Percentiles rank a stretch among this genome's conserved stretches.
These are phyloP conservation scores for Calonectria montana DNA, from an alignment of 2,329 filamentous ascomycete genomes.

Conservation along the genomic window DNA sequence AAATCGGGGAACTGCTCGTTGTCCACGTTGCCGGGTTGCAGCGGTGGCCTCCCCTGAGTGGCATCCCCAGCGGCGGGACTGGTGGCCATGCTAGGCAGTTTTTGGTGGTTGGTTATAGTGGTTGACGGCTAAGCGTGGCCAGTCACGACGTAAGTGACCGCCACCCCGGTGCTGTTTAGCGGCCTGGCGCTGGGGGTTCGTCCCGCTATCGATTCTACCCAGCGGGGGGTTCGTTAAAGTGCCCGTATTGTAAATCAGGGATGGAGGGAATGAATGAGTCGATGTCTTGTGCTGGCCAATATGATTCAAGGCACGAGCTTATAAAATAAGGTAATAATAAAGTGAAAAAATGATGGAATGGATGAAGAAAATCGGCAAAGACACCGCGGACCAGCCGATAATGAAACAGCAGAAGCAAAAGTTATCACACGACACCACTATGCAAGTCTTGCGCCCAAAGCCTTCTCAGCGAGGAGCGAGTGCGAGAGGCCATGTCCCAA, in stretches of 20 bases:
- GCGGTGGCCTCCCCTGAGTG: conserved; percentile 40
- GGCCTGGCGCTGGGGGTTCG: conserved; percentile 11
- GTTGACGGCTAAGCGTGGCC: conserved; percentile 13
- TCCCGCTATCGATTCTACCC: conserved; percentile 21
- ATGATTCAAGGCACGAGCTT: background rate
- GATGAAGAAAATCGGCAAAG: background rate
- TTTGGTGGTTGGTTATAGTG: conserved; percentile 26
- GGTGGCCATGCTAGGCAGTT: conserved; percentile 31
- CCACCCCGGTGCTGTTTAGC: conserved; percentile 8
- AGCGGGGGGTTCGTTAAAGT: background rate
- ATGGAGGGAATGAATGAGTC: background rate
- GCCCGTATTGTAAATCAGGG: background rate
- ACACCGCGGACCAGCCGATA: background rate
- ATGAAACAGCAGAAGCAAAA: conserved; percentile 1
- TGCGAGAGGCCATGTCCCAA: background rate
- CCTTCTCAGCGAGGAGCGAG: background rate
- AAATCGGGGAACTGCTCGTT: conserved; percentile 54
- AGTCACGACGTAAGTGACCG: conserved; percentile 13
- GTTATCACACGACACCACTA: background rate
- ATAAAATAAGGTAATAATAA: background rate
- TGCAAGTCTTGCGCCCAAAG: background rate
- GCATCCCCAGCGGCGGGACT: conserved; percentile 30
- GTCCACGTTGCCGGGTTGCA: conserved; percentile 52
- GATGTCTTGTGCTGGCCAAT: background rate
- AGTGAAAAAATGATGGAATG: background rate